Conservation (phyloP, 176 grass and related monocot genomes). For the Oryza longistaminata region DNA sequence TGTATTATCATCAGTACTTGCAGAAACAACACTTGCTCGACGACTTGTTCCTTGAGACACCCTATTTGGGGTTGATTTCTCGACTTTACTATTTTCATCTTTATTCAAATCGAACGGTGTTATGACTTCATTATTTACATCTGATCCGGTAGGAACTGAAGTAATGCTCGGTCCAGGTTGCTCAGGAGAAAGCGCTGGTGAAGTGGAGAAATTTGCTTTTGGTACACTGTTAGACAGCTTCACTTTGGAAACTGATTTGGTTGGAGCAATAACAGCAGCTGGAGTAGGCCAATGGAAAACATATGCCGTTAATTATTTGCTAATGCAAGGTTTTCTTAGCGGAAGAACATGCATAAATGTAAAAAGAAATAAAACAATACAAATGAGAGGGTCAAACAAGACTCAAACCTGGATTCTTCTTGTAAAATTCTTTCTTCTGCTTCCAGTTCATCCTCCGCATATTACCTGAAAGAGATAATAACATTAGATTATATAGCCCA, state of each 20-base stretch:
- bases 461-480: constrained; percentile 67
- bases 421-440: constrained; percentile 70
- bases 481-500: constrained; percentile 19
- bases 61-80: constrained; percentile 58
- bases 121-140: constrained; percentile 76
- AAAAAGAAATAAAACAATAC: constrained; percentile 27
- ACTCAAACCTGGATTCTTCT: constrained; percentile 83
- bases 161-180: constrained; percentile 60
- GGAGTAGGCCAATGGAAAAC: constrained; percentile 39
- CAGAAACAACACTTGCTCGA: constrained; percentile 35
- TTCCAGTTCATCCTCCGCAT: constrained; percentile 82
- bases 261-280: constrained; percentile 74
- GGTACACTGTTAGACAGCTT: constrained; percentile 53
- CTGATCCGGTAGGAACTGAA: constrained; percentile 45
- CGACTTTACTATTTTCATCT: constrained; percentile 55
- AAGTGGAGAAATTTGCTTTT: constrained; percentile 55
- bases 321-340: constrained; percentile 12
- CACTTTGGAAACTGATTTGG: constrained; percentile 77
- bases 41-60: constrained; percentile 50
- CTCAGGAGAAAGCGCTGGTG: constrained; percentile 72
- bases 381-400: constrained; percentile 16
- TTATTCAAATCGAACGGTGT: constrained; percentile 63
- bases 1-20: constrained; percentile 55
- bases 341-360: constrained; percentile 11
- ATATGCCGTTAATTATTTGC: constrained; percentile 24